These are phyloP conservation scores for Trichoderma koningiopsis DNA, from an alignment of 2,329 filamentous ascomycete genomes.

Conservation along the genomic window DNA sequence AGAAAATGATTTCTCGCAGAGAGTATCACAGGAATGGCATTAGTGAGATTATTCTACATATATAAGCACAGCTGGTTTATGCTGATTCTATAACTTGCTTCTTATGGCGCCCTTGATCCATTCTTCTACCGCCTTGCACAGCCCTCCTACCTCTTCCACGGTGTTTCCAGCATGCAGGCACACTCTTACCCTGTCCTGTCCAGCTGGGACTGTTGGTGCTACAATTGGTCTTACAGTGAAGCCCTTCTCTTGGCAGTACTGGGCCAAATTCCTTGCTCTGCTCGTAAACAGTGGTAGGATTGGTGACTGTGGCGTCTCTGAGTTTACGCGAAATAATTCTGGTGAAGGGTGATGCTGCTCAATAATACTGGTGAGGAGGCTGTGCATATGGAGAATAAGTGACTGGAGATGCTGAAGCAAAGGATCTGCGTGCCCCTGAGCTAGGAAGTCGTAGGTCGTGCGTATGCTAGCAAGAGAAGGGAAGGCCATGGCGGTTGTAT, in stretches of 20 bases:
- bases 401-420: slow-evolving; percentile 38
- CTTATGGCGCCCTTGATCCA: slow-evolving; percentile 45
- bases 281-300: slow-evolving; percentile 66
- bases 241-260: slow-evolving; percentile 59
- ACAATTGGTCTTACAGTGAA: slow-evolving; percentile 68
- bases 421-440: slow-evolving; percentile 48
- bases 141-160: slow-evolving; percentile 54
- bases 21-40: not conserved
- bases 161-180: slow-evolving; percentile 71
- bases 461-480: slow-evolving; percentile 62
- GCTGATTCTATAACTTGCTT: slow-evolving; percentile 19
- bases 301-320: slow-evolving; percentile 53
- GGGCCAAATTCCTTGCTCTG: slow-evolving; percentile 59
- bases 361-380: slow-evolving; percentile 47
- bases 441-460: slow-evolving; percentile 60
- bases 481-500: slow-evolving; percentile 69
- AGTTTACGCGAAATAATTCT: slow-evolving; percentile 41
- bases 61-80: not conserved
- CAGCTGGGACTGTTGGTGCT: slow-evolving; percentile 66
- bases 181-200: slow-evolving; percentile 64
- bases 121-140: slow-evolving; percentile 50
- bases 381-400: slow-evolving; percentile 45
- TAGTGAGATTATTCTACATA: not conserved
- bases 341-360: slow-evolving; percentile 24
- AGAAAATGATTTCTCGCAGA: not conserved